Conservation (phyloP, 2,329 filamentous ascomycete genomes). For the Penicillium italicum region DNA sequence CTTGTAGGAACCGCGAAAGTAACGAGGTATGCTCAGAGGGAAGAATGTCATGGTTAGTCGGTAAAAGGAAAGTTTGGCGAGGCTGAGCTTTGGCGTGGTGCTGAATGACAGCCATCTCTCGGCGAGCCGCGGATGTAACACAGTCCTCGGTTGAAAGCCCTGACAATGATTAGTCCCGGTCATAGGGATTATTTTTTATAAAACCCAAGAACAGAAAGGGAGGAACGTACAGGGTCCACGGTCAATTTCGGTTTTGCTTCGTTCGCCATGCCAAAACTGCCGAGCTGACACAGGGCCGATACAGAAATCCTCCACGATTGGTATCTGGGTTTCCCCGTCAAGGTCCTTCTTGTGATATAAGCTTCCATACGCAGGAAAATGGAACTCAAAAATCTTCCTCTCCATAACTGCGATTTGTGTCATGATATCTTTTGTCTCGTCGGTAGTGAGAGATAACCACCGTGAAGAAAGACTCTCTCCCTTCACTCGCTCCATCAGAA, state of each 20-base stretch:
- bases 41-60: constrained; percentile 23
- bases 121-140: constrained; percentile 25
- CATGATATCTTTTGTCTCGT: constrained; percentile 26
- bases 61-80: constrained; percentile 27
- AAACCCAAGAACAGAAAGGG: not conserved
- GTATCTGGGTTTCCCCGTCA: constrained; percentile 14
- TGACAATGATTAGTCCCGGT: constrained; percentile 13
- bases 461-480: constrained; percentile 32
- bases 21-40: constrained; percentile 23
- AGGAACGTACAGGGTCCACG: constrained; percentile 25
- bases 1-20: constrained; percentile 24
- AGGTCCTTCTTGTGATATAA: constrained; percentile 27
- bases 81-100: constrained; percentile 25
- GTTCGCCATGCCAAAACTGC: constrained; percentile 31
- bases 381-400: constrained; percentile 25
- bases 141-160: constrained; percentile 21
- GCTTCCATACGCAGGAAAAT: constrained; percentile 29
- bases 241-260: constrained; percentile 22
- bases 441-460: constrained; percentile 27
- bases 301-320: constrained; percentile 22
- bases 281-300: constrained; percentile 28
- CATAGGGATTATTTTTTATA: not conserved
- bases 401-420: constrained; percentile 27
- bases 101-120: constrained; percentile 23
- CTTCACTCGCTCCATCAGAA: constrained; percentile 42